Percentiles rank a stretch among this genome's conserved stretches.
phyloP scores from a whole-genome alignment of 345 rosid species.

The Arabidopsis arenosa region DNA sequence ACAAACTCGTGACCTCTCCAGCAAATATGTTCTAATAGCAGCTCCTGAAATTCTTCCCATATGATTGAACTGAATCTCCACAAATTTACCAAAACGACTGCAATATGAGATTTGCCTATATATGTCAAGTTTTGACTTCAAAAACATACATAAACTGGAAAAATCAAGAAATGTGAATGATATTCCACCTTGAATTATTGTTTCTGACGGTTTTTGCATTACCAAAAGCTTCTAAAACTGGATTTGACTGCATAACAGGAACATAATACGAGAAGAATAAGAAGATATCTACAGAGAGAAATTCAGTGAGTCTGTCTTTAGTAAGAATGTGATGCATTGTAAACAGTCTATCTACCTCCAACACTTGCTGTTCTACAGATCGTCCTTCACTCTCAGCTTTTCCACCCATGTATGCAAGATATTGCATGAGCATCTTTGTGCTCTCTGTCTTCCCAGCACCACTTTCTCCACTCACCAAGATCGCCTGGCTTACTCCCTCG shows the following conservation, averaged over 20 bases:
- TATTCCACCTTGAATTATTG: conserved; percentile 84
- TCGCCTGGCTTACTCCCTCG: conserved; percentile 88
- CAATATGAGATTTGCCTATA: conserved; percentile 41
- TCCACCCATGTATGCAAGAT: conserved; percentile 98
- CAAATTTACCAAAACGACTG: conserved; percentile 99
- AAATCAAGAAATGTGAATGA: conserved; percentile 19
- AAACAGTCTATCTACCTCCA: conserved; percentile 67
- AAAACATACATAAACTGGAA: conserved; percentile 25
- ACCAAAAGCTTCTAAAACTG: conserved; percentile 99
- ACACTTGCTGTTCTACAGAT: conserved; percentile 94
- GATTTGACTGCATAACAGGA: conserved; percentile 76
- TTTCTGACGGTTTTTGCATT: conserved; percentile 97
- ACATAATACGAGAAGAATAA: conserved; percentile 22
- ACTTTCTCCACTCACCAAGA: conserved; percentile 98
- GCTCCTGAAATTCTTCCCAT: conserved; percentile 95
- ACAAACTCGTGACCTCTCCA: conserved; percentile 98
- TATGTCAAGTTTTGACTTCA: conserved; percentile 24
- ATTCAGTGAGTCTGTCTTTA: conserved; percentile 14
- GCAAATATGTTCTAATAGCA: conserved; percentile 92
- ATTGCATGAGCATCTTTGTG: conserved; percentile 95
- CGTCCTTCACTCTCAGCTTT: conserved; percentile 74
- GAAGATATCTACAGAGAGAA: conserved; percentile 22
- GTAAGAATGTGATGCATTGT: conserved; percentile 9
- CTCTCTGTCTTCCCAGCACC: conserved; percentile 99
- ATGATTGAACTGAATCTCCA: conserved; percentile 90